phyloP scores from a whole-genome alignment of 2,329 filamentous ascomycete species.

The Colletotrichum tabaci region DNA sequence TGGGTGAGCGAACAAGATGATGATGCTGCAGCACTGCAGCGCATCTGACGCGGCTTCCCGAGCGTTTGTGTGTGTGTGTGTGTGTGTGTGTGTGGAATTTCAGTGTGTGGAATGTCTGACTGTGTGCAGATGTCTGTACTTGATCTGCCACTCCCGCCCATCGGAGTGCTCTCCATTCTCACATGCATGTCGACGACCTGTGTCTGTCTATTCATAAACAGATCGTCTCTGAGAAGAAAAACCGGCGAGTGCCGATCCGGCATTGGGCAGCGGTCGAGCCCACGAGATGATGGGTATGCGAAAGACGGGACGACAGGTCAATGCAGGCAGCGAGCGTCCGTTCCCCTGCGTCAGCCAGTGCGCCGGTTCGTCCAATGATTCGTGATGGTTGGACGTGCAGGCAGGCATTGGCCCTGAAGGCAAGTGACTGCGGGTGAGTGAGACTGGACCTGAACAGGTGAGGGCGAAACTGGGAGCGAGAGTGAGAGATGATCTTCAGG shows the following conservation, averaged over 20 bases:
- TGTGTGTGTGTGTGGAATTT: too few species aligned
- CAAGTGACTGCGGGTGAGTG: neutral
- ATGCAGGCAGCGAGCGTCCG: slow-evolving; percentile 13
- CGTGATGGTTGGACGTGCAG: neutral
- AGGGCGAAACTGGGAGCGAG: neutral
- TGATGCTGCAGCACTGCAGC: neutral
- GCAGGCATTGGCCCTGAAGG: slow-evolving; percentile 2
- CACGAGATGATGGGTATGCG: neutral
- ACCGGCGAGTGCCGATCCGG: neutral
- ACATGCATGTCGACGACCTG: neutral
- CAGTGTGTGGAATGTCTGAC: neutral
- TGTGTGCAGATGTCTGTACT: neutral
- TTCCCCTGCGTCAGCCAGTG: slow-evolving; percentile 18
- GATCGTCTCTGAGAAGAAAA: neutral
- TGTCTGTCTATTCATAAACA: neutral
- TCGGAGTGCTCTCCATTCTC: neutral
- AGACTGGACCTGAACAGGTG: too few species aligned
- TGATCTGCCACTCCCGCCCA: neutral
- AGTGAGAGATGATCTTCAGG: slow-evolving; percentile 8
- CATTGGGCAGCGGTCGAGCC: neutral
- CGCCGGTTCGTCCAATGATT: slow-evolving; percentile 9
- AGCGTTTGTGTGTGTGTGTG: too few species aligned
- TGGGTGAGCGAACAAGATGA: neutral
- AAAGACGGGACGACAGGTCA: slow-evolving; percentile 8
- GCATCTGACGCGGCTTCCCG: neutral